Base-by-base conservation (phyloP, 2,329 filamentous ascomycete species). In the Colletotrichum scovillei region DNA sequence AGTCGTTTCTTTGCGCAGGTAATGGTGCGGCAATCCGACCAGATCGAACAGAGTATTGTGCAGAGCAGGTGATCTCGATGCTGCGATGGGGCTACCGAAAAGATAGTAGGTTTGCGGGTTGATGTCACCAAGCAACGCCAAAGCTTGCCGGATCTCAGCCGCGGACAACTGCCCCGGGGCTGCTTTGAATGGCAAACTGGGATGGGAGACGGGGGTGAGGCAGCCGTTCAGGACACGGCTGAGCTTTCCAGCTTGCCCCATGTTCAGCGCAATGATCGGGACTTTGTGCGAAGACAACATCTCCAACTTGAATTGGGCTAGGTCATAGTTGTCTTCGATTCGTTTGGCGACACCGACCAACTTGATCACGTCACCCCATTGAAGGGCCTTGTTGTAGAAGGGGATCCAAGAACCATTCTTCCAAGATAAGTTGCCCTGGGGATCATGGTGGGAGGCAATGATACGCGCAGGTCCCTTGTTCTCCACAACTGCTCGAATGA, bases 401-500 rank as follows among this genome's bases (percentile, higher is more conserved):
- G 92, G 89, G 69, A 97, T 92, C 96, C 97, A 99, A 0, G 94
- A 94, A n/a, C 94, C 95, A 77, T 97, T 95, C 76, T 88, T 92
- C 97, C 97, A 99, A 1, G 94, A 96, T 22, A 98, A 86, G 26
- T 88, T 86, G 9, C 93, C 93, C 69, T 89, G 85, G 0, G 95
- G 94, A 80, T 99, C 97, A 81, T 99, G 97, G 81, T 99, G 96
- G 0, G 97, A 99, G 9, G 96, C 95, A 78, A 99, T 97, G 79
- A 99, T 94, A 74, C 92, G 93, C 1, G 94, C 95, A 76, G 89
- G 88, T 2, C 92, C 92, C 81, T 94, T 93, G 6, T 82, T 82
- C 67, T 92, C 90, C 0, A 90, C 88, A 4, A 98, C 88, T 16
- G 89, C 86, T 58, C 92, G 89, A 35, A 98, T 88, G 42, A 97